Percentiles rank a stretch among this genome's conserved stretches.
These are phyloP conservation scores for Bassia scoparia DNA, from an alignment of 148 eudicot species.

Conservation along the genomic window DNA sequence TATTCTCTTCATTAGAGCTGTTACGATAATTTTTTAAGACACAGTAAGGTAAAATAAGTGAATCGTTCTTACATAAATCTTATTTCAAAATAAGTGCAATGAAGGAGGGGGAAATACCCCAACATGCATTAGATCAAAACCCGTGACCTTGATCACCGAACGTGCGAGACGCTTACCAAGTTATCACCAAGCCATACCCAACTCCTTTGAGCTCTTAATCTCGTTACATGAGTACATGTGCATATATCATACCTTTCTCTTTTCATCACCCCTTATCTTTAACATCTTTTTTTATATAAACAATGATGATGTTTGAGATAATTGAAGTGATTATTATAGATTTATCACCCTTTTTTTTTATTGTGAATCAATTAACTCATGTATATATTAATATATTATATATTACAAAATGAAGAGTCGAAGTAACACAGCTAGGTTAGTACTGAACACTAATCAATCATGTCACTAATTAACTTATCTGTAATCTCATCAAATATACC, in stretches of 20 bases:
- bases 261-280: neutral
- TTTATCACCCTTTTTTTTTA: neutral
- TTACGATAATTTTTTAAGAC: no score
- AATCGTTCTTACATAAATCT: no score
- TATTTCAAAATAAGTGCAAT: no score
- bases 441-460: neutral
- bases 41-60: no score
- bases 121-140: no score
- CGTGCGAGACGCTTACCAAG: no score
- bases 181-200: no score
- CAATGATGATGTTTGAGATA: neutral
- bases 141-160: no score
- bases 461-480: constrained; percentile 38
- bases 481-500: constrained; percentile 43
- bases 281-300: neutral
- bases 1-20: no score
- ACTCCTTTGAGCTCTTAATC: neutral
- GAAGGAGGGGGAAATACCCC: no score
- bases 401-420: neutral
- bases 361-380: neutral
- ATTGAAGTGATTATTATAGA: neutral
- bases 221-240: neutral
- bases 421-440: neutral
- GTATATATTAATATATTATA: neutral
- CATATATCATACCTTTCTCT: neutral